Evolutionary conservation across 1,284 basidiomycete genomes (phyloP), one percentile per base, ranked within the genome.

Genomic region (Ceraceosorus guamensis): DNA sequence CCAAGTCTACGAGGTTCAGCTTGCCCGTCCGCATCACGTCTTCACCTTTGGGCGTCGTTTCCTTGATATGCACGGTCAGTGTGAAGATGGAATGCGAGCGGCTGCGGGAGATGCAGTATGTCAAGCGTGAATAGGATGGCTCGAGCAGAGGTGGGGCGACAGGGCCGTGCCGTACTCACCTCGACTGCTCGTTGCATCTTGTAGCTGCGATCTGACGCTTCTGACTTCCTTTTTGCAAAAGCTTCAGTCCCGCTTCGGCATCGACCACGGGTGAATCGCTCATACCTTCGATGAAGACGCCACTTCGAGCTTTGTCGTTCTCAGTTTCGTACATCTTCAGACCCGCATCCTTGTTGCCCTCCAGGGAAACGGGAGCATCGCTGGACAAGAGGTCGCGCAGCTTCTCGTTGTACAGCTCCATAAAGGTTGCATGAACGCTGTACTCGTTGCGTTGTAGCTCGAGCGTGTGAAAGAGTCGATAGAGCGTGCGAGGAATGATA

Each of bases 321-420:
- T 41, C 39, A 16, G 11, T 41, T 60, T 98, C 93, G 73, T 90
- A 97, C 55, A 98, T 89, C 77, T 90, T 92, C 53, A 96, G 81
- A 6, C 84, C 83, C 14, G 51, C 13, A 8, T 30, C 31, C 31
- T 52, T 44, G 7, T n/a, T 49, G 2, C 56, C 56, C 14, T 24
- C 41, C 16, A 57, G 50, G 24, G 87, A 83, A 32, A 85, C 80
- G 37, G 84, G 76, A 64, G 48, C 16, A 30, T 71, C 68, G n/a
- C 55, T 59, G 88, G 79, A 92, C 87, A 61, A 80, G 45, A 76
- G 50, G 52, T 76, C 73, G 39, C 73, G 71, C n/a, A 98, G 83
- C 76, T 98, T 93, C 78, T 99, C 95, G 74, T 99, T 99, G 79
- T 98, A 99, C n/a, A 99, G 82, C 75, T 99, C 95, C 55, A 99